Evolutionary conservation across 371 early-diverging fungal genomes (phyloP).

Genomic region (Rhizopus sp.): DNA sequence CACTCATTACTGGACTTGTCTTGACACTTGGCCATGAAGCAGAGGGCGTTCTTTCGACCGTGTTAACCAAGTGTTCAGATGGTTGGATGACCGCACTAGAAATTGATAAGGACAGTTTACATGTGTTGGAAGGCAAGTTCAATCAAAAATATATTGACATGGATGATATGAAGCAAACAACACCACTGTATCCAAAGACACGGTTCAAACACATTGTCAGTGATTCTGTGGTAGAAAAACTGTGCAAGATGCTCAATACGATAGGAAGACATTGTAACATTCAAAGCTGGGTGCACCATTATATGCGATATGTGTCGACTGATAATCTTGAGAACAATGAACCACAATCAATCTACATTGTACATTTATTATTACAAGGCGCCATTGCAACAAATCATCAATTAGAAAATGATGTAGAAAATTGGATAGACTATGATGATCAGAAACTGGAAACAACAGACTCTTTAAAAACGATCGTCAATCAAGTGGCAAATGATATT

Average conservation of each 20-base stretch:
- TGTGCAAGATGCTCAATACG: conserved; percentile 44
- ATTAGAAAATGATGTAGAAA: conserved; percentile 9
- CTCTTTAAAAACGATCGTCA: conserved; percentile 11
- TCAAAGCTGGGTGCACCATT: conserved; percentile 44
- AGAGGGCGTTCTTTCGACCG: conserved; percentile 34
- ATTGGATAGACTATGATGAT: conserved; percentile 14
- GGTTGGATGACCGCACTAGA: conserved; percentile 50
- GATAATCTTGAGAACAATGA: conserved; percentile 27
- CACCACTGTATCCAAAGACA: conserved; percentile 43
- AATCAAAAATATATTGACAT: conserved; percentile 23
- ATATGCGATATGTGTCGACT: conserved; percentile 37
- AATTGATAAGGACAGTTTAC: conserved; percentile 43
- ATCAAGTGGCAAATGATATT: conserved; percentile 24
- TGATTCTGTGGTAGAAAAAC: conserved; percentile 28
- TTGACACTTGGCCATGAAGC: conserved; percentile 41
- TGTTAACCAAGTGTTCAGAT: conserved; percentile 31
- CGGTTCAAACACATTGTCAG: conserved; percentile 49
- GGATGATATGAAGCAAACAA: conserved; percentile 1
- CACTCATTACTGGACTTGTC: conserved; percentile 44
- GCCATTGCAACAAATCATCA: conserved; percentile 9
- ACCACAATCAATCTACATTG: conserved; percentile 50
- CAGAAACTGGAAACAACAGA: neutral
- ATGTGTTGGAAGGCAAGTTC: conserved; percentile 42
- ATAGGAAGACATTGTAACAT: conserved; percentile 53
- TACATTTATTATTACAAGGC: conserved; percentile 52